These are phyloP conservation scores for Penicillium dipodomyicola DNA, from an alignment of 495 filamentous ascomycete species.

Conservation along the genomic window DNA sequence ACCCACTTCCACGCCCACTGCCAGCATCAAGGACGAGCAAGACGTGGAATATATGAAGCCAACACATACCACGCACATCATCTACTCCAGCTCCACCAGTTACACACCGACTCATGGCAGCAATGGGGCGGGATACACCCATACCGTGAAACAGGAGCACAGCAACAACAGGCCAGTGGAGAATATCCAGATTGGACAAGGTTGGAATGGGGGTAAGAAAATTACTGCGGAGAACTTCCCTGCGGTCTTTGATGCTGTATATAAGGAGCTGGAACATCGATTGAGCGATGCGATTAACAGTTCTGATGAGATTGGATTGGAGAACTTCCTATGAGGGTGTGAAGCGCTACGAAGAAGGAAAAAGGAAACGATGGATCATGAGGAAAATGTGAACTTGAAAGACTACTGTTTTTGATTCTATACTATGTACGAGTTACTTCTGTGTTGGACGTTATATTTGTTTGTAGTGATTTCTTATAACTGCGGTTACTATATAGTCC, in stretches of 20 bases:
- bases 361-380: background rate
- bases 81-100: slow-evolving; percentile 4
- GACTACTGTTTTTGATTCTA: background rate
- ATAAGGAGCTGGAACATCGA: slow-evolving; percentile 19
- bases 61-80: slow-evolving; percentile 11
- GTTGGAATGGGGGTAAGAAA: slow-evolving; percentile 15
- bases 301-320: slow-evolving; percentile 35
- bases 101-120: slow-evolving; percentile 1
- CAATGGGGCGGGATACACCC: slow-evolving; percentile 8
- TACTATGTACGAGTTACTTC: background rate
- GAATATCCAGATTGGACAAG: slow-evolving; percentile 23
- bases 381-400: background rate
- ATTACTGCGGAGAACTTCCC: slow-evolving; percentile 22
- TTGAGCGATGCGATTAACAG: slow-evolving; percentile 30
- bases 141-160: slow-evolving; percentile 13
- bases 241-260: slow-evolving; percentile 24
- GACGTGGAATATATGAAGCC: slow-evolving; percentile 1
- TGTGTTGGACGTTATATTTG: background rate
- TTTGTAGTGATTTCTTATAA: too few species aligned
- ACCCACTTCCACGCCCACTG: background rate
- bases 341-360: background rate
- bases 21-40: slow-evolving; percentile 6
- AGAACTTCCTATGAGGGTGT: background rate
- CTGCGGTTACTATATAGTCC: background rate
- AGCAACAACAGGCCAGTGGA: slow-evolving; percentile 14